Percentiles rank a stretch among this genome's conserved stretches.
phyloP scores from a whole-genome alignment of 1,284 basidiomycete species.

The Malassezia slooffiae region DNA sequence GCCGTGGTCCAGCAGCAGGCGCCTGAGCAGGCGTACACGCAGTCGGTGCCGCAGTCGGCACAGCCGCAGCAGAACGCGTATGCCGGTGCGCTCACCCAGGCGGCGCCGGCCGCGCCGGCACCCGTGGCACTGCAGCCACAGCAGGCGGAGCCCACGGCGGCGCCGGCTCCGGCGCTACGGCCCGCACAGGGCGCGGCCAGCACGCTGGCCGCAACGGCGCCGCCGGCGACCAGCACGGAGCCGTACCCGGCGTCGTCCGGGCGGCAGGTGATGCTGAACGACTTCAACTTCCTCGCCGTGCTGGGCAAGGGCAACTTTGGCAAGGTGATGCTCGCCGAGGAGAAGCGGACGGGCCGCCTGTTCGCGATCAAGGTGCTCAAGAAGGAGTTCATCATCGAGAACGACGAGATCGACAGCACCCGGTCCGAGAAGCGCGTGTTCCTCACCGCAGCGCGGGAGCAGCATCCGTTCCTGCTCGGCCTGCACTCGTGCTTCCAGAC shows the following conservation, averaged over 20 bases:
- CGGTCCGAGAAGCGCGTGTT: constrained; percentile 99
- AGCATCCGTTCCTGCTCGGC: constrained; percentile 92
- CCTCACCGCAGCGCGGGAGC: constrained; percentile 83
- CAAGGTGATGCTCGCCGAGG: constrained; percentile 99
- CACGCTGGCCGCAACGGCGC: constrained; percentile 7
- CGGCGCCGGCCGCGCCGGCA: no score
- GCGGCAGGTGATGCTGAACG: constrained; percentile 87
- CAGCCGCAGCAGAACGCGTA: no score
- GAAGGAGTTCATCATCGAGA: constrained; percentile 99
- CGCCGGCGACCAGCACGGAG: neutral
- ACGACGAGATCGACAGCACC: constrained; percentile 98
- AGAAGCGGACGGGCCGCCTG: constrained; percentile 75
- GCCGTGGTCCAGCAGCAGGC: no score
- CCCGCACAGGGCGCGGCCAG: no score
- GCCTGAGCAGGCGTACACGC: no score
- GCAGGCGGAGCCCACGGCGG: constrained; percentile 2
- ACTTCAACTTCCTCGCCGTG: constrained; percentile 98
- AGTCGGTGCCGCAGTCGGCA: no score
- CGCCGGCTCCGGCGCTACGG: neutral
- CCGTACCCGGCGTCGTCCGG: constrained; percentile 47
- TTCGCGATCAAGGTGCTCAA: constrained; percentile 99
- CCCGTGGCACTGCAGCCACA: no score
- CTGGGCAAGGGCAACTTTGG: constrained; percentile 99
- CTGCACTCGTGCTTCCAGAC: constrained; percentile 99
- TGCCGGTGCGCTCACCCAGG: no score